Evolutionary conservation across 805 yeast species (phyloP), one percentile per base, ranked within the genome.

Genomic region (Starmerella asiatica): DNA sequence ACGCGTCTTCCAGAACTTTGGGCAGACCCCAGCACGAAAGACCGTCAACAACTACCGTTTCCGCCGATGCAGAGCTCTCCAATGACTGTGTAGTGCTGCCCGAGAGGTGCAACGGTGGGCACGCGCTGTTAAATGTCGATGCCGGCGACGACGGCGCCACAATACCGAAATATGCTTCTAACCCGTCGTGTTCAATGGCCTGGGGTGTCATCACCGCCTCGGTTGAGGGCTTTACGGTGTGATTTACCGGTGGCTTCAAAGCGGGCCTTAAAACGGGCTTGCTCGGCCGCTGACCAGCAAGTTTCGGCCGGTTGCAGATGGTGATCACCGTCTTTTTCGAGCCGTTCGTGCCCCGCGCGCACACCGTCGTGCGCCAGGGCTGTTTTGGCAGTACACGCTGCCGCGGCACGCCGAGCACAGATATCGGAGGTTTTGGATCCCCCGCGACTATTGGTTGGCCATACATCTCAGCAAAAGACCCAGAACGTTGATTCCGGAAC

Each of bases 11-110:
- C n/a, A 50, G 30, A 19, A 40, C 43, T 40, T 45, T 51, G 24
- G 58, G 58, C 5, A 55, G 45, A 1, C 58, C 58, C 58, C 58
- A 55, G 14, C 44, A 47, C 11, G 52, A 46, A 6, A 55, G 42
- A 4, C 56, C 57, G 21, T 53, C 56, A 3, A 48, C 48, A 3
- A 30, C 5, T 7, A 30, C 21, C 8, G 34, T 32, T 12, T 11
- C 34, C 27, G 21, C 11, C 4, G 34, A 32, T 17, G 9, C 33
- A 17, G 33, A 11, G 21, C 34, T 32, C 8, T 32, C 34, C n/a
- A 32, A 8, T 5, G 27, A 20, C 26, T 32, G n/a, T 5, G 27
- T 16, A 15, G 14, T 5, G 17, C 19, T 16, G 16, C 29, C 20
- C n/a, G 30, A 11, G 28, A 8, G 12, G 6, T 12, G 17, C 9